A percentile compares a stretch with the other conserved stretches of the same genome.
These are phyloP conservation scores for Stramenopiles sp. DNA, from an alignment of 352 stramenopile genomes.

Conservation along the genomic window DNA sequence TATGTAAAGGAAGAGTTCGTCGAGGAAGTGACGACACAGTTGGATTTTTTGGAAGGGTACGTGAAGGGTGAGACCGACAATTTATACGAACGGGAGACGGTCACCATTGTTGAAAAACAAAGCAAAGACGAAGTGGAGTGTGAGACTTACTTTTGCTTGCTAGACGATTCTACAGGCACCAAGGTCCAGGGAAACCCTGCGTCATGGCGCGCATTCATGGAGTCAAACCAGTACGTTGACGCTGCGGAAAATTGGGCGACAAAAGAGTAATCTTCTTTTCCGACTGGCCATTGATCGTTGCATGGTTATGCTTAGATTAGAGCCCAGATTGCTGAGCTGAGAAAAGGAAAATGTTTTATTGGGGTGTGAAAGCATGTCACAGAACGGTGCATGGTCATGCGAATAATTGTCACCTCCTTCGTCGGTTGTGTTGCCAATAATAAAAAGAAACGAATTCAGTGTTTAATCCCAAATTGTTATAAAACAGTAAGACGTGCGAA, in stretches of 20 bases:
- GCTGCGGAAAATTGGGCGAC: background rate
- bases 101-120: background rate
- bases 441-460: too few relatives aligned
- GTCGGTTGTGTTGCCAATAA: too few relatives aligned
- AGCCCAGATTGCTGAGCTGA: too few relatives aligned
- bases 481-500: too few relatives aligned
- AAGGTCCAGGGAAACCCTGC: background rate
- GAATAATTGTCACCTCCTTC: too few relatives aligned
- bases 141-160: background rate
- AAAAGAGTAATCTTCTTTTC: too few relatives aligned
- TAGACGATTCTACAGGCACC: background rate
- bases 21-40: background rate
- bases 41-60: background rate
- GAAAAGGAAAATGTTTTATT: too few relatives aligned
- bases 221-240: background rate
- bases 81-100: background rate
- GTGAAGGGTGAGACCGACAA: background rate
- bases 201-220: background rate
- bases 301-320: too few relatives aligned
- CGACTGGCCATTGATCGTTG: too few relatives aligned
- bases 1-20: background rate
- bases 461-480: too few relatives aligned
- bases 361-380: too few relatives aligned
- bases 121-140: background rate
- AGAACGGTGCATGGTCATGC: too few relatives aligned